Conservation (phyloP, 1,284 basidiomycete species). For the Leccinum fuscescens region DNA sequence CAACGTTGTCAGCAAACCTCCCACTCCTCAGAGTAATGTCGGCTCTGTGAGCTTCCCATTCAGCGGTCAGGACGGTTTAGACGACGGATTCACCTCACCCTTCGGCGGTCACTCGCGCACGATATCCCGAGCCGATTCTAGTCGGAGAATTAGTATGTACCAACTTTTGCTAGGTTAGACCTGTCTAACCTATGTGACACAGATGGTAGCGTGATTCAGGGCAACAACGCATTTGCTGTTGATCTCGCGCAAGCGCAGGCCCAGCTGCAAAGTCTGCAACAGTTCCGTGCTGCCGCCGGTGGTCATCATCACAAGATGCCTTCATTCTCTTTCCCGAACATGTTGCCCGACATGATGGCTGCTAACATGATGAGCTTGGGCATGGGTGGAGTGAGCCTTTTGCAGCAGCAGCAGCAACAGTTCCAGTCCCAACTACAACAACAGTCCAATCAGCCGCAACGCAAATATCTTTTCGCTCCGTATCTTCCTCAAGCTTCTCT, state of each 20-base stretch:
- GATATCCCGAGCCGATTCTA: conserved; percentile 73
- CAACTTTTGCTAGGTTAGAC: not conserved
- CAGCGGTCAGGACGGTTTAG: conserved; percentile 61
- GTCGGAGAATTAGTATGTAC: conserved; percentile 83
- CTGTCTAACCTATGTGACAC: conserved; percentile 13
- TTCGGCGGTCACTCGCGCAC: conserved; percentile 76
- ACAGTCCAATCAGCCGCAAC: conserved; percentile 85
- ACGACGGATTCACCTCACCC: conserved; percentile 68
- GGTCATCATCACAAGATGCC: conserved; percentile 96
- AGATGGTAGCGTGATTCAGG: conserved; percentile 75
- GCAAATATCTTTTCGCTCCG: conserved; percentile 98
- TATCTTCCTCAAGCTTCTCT: conserved; percentile 98
- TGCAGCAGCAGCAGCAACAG: conserved; percentile 85
- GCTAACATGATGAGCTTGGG: conserved; percentile 92
- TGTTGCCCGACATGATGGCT: conserved; percentile 93
- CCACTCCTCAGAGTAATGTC: conserved; percentile 39
- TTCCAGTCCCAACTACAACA: conserved; percentile 90
- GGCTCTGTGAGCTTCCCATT: conserved; percentile 56
- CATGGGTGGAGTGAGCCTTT: conserved; percentile 73
- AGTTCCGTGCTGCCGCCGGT: conserved; percentile 94
- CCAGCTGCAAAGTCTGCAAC: conserved; percentile 93
- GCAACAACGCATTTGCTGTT: conserved; percentile 62
- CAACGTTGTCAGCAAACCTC: conserved; percentile 81
- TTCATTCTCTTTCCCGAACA: conserved; percentile 96
- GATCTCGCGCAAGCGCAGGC: conserved; percentile 95